Conservation (phyloP, 805 yeast species). For the Metschnikowia colocasiae region DNA sequence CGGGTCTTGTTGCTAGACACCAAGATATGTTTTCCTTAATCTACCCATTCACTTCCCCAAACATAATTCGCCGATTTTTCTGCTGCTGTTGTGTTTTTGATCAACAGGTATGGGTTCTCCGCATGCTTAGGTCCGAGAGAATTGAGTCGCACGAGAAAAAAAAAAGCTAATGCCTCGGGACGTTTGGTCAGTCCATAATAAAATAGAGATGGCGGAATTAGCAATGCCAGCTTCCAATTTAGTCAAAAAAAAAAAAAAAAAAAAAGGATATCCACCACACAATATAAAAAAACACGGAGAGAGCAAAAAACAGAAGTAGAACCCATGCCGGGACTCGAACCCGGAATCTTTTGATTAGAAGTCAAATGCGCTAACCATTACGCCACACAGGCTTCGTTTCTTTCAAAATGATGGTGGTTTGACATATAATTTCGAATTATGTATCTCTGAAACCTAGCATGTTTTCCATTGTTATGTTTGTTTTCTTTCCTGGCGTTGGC, state of each 20-base stretch:
- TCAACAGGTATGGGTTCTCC: neutral
- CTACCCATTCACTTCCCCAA: neutral
- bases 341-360: constrained; percentile 24
- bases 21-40: too few species aligned
- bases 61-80: neutral
- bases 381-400: constrained; percentile 20
- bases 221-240: neutral
- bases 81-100: neutral
- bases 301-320: constrained; percentile 8
- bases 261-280: too few species aligned
- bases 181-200: neutral
- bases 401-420: neutral
- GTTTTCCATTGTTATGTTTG: too few species aligned
- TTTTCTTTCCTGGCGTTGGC: too few species aligned
- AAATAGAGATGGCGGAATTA: neutral
- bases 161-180: neutral
- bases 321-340: constrained; percentile 25
- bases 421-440: too few species aligned
- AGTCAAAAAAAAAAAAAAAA: neutral
- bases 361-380: constrained; percentile 25
- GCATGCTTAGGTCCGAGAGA: neutral
- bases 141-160: constrained; percentile 3
- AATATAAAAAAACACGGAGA: neutral
- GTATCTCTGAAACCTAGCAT: too few species aligned
- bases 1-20: too few species aligned